Evolutionary conservation across 2,329 filamentous ascomycete genomes (phyloP), one percentile per base, ranked within the genome.

Genomic region (Chaetoscypha palmicola): DNA sequence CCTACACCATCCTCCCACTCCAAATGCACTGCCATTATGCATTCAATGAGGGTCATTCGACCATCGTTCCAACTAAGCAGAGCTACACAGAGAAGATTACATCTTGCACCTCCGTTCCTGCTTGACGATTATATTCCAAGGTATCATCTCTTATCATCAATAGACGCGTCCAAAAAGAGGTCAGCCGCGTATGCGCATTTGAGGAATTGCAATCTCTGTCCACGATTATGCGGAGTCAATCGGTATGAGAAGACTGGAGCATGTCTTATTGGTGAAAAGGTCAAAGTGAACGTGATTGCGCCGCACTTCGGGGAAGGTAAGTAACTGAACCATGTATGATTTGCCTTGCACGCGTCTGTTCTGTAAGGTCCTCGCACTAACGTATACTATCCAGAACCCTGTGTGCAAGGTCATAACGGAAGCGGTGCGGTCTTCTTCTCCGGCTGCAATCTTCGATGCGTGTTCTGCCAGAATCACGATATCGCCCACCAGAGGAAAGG

Each of bases 401-500:
- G 85, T 60, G 78, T 94, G 14, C 85, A 92, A 63, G 86, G 87
- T 3, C 84, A 86, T 58, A 77, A 87, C 61, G 87, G 86, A 10
- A 86, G 80, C 47, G 87, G 86, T 10, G 77, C 81, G 5, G 85
- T 94, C 30, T 57, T 86, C 81, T 59, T 88, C 81, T 46, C 69
- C 59, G 40, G 63, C 47, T 45, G 69, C 60, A 43, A 71, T 54
- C 42, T 60, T 52, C 44, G 48, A 32, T 92, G 87, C 60, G 78
- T 84, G 19, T 85, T 80, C 51, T 90, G 84, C 62, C 85, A 91
- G 62, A 92, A 92, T 62, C 76, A 87, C 60, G 86, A 91, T 56
- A 94, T 94, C 38, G 75, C 86, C 0, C 87, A 92, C 58, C 78
- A 86, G 62, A 75, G 79, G n/a, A 87, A 87, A 35, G 86, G 87